These are phyloP conservation scores for Lentinula detonsa DNA, from an alignment of 768 basidiomycete species.

Conservation along the genomic window DNA sequence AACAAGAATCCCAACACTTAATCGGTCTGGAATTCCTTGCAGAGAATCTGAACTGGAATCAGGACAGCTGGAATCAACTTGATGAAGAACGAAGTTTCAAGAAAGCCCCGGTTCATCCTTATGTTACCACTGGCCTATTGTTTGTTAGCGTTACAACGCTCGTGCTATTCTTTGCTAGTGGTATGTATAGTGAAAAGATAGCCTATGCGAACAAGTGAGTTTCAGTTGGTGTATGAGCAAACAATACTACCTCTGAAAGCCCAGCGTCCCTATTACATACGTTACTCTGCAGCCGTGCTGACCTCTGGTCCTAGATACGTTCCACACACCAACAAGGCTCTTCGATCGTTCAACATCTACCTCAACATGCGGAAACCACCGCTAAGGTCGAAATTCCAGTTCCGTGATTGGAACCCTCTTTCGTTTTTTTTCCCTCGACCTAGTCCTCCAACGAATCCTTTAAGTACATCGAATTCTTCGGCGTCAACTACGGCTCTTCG, in stretches of 20 bases:
- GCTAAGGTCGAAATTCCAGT: conserved; percentile 49
- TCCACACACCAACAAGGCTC: conserved; percentile 87
- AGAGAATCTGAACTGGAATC: neutral
- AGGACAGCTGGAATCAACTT: neutral
- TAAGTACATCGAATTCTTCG: conserved; percentile 20
- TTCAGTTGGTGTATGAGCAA: neutral
- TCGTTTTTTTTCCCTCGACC: conserved; percentile 54
- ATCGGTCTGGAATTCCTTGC: neutral
- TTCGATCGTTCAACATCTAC: conserved; percentile 94
- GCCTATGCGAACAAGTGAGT: conserved; percentile 91
- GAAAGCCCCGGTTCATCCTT: conserved; percentile 54
- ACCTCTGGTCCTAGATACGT: conserved; percentile 64
- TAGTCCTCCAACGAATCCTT: conserved; percentile 8
- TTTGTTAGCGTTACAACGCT: conserved; percentile 90
- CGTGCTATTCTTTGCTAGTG: conserved; percentile 91
- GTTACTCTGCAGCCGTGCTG: neutral
- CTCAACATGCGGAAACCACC: conserved; percentile 88
- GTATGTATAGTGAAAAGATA: conserved; percentile 95
- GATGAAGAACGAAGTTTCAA: neutral
- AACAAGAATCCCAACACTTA: neutral
- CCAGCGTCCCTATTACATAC: neutral
- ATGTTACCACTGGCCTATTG: conserved; percentile 71
- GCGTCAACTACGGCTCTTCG: conserved; percentile 24
- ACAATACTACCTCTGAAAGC: neutral
- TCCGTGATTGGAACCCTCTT: conserved; percentile 39